Percentiles rank a stretch among this genome's conserved stretches.
phyloP scores from a whole-genome alignment of 495 filamentous ascomycete genomes.

The Annulohypoxylon maeteangense region DNA sequence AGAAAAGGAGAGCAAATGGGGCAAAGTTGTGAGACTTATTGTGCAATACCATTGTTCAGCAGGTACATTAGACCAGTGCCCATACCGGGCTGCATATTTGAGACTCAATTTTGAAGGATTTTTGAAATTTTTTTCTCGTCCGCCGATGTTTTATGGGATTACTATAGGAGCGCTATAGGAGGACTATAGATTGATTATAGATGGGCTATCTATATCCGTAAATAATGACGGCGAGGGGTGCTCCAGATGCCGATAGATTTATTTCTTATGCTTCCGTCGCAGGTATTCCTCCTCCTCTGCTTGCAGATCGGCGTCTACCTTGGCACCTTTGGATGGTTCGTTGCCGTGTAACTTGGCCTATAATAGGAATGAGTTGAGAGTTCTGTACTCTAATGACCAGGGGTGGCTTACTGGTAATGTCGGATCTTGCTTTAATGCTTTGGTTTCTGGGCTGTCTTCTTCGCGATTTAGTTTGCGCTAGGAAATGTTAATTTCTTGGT shows the following conservation, averaged over 20 bases:
- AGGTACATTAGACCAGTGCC: neutral
- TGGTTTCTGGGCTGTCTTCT: constrained; percentile 62
- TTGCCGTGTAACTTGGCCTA: constrained; percentile 73
- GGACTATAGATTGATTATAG: neutral
- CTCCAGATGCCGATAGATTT: neutral
- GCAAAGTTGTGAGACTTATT: constrained; percentile 54
- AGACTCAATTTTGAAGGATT: neutral
- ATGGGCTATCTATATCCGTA: neutral
- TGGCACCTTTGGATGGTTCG: constrained; percentile 71
- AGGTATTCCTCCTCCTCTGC: constrained; percentile 72
- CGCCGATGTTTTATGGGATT: neutral
- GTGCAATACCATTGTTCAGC: neutral
- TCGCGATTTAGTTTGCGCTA: constrained; percentile 55
- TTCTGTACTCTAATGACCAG: neutral
- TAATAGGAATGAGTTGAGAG: neutral
- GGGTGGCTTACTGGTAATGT: constrained; percentile 71
- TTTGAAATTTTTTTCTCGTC: neutral
- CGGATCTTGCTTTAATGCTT: constrained; percentile 69
- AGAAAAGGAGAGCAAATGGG: constrained; percentile 69
- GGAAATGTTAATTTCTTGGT: constrained; percentile 24
- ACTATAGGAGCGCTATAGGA: neutral
- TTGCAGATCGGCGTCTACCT: constrained; percentile 71
- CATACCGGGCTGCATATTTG: neutral
- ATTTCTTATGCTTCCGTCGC: constrained; percentile 62
- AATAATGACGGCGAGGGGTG: neutral